phyloP scores from a whole-genome alignment of 352 stramenopile genomes.

The Globisporangium nagaii region DNA sequence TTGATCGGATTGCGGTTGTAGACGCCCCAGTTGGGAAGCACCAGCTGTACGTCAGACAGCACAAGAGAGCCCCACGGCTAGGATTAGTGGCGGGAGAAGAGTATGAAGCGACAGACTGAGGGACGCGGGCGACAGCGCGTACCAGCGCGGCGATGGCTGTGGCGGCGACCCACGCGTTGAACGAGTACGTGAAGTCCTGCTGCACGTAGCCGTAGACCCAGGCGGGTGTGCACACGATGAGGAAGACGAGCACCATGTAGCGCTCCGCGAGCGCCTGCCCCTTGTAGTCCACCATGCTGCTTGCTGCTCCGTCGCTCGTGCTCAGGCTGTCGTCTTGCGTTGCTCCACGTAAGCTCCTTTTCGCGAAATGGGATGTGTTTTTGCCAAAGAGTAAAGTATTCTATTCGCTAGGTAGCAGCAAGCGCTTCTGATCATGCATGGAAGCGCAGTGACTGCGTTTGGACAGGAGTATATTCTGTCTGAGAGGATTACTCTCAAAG shows the following conservation, averaged over 20 bases:
- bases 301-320: not conserved
- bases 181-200: constrained; percentile 77
- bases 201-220: constrained; percentile 83
- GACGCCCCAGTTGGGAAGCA: constrained; percentile 78
- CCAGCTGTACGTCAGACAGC: constrained; percentile 24
- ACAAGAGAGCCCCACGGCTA: not conserved
- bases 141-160: constrained; percentile 59
- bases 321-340: not conserved
- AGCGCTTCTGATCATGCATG: no score
- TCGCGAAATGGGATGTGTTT: not conserved
- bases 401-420: not conserved
- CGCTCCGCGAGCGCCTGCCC: constrained; percentile 67
- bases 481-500: not conserved
- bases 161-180: constrained; percentile 64
- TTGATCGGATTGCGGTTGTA: constrained; percentile 84
- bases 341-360: constrained; percentile 7
- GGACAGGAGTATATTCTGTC: constrained; percentile 1
- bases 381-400: not conserved
- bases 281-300: constrained; percentile 83
- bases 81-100: not conserved
- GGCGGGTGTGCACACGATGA: constrained; percentile 68
- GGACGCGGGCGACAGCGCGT: constrained; percentile 4
- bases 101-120: not conserved
- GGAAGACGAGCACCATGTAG: constrained; percentile 57
- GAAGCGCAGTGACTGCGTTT: no score